phyloP scores from a whole-genome alignment of 2,329 filamentous ascomycete species.

The Elsinoe ampelina region DNA sequence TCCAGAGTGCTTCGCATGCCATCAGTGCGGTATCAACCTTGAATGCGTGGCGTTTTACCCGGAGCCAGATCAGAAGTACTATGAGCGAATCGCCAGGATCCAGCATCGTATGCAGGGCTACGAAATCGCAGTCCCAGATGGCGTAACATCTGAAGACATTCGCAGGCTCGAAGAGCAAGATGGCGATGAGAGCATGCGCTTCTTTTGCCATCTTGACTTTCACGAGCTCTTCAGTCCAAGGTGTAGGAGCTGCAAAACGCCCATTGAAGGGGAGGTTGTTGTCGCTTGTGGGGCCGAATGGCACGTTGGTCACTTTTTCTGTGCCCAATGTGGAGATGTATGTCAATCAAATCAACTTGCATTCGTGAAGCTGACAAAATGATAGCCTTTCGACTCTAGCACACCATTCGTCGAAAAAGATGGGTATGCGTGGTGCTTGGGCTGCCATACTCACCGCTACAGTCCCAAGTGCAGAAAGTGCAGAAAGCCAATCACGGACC shows the following conservation, averaged over 20 bases:
- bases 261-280: slow-evolving; percentile 90
- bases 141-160: slow-evolving; percentile 47
- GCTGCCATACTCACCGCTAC: slow-evolving; percentile 84
- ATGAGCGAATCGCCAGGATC: slow-evolving; percentile 66
- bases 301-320: slow-evolving; percentile 98
- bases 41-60: slow-evolving; percentile 96
- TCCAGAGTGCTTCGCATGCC: slow-evolving; percentile 84
- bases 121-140: slow-evolving; percentile 48
- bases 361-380: slow-evolving; percentile 15
- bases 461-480: slow-evolving; percentile 84
- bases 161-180: slow-evolving; percentile 37
- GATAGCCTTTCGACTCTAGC: slow-evolving; percentile 46
- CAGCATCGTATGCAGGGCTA: slow-evolving; percentile 46
- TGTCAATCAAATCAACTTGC: slow-evolving; percentile 17
- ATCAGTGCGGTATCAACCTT: slow-evolving; percentile 74
- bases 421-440: slow-evolving; percentile 92
- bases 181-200: slow-evolving; percentile 64
- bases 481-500: slow-evolving; percentile 72
- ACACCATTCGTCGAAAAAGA: slow-evolving; percentile 94
- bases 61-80: slow-evolving; percentile 66
- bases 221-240: slow-evolving; percentile 88
- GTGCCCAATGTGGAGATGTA: slow-evolving; percentile 87
- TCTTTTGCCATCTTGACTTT: slow-evolving; percentile 98
- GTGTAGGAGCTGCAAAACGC: slow-evolving; percentile 93
- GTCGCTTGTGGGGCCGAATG: slow-evolving; percentile 91